Evolutionary conservation across 2,329 filamentous ascomycete species (phyloP), one percentile per base, ranked within the genome.

Genomic region (Talaromyces sp.): DNA sequence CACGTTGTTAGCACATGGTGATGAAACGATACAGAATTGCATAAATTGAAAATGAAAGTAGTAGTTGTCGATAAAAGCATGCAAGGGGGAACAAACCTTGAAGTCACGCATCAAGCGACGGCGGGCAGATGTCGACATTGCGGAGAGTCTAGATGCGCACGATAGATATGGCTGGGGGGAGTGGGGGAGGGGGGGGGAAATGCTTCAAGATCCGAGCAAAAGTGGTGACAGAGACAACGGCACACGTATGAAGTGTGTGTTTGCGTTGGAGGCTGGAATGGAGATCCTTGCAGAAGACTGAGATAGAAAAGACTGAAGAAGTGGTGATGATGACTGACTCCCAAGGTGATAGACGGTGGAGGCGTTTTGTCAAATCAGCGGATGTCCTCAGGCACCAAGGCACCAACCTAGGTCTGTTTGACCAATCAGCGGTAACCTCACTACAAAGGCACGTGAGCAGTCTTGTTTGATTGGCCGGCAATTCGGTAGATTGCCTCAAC

Each of bases 101-200:
- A 98, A 98, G 84, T 98, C 95, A 79, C 95, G 91, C 95, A 99
- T 98, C 79, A 99, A 85, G 77, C 95, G 92, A 77, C 95, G 91
- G 77, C 95, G 91, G 72, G 95, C 95, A 72, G 94, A 91, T 69
- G 95, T 98, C 74, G 94, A 98, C 94, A 92, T 93, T 72, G 70
- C 81, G 53, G 66, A 49, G 36, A 58, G 54, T 40, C 38, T 19
- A 22, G 45, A 59, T 49, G 59, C 54, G 19, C 51, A 27, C 38
- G 58, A 49, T 38, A 49, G 58, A 54, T 27, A 36, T 11, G 49
- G 36, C 36, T 19, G 22, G 36, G 43, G n/a, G n/a, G n/a, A n/a
- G n/a, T n/a, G n/a, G n/a, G n/a, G n/a, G n/a, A n/a, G n/a, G n/a
- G n/a, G n/a, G 19, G 19, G 38, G 27, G 8, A 45, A 58, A 29